These are phyloP conservation scores for Austroboletus niveus DNA, from an alignment of 1,284 basidiomycete genomes.

Conservation along the genomic window DNA sequence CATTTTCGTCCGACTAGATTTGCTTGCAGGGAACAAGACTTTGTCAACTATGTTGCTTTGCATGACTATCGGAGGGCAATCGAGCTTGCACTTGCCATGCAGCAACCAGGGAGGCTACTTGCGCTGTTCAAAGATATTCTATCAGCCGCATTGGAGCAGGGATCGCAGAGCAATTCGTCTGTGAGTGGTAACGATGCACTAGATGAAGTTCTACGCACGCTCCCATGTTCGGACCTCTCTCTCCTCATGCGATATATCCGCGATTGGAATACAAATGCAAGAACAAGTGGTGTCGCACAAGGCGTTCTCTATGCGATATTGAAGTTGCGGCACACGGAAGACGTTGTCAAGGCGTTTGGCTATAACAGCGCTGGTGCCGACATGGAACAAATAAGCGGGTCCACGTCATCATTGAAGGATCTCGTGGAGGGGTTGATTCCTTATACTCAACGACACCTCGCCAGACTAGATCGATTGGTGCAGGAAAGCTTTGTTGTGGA, in stretches of 20 bases:
- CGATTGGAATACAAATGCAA: conserved; percentile 92
- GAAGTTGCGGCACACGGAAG: conserved; percentile 69
- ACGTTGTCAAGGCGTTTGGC: conserved; percentile 72
- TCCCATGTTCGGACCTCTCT: conserved; percentile 73
- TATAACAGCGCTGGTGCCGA: conserved; percentile 25
- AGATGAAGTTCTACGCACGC: conserved; percentile 78
- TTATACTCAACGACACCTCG: conserved; percentile 91
- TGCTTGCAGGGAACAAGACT: conserved; percentile 84
- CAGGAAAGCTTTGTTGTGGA: conserved; percentile 95
- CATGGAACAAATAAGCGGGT: conserved; percentile 19
- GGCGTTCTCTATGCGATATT: conserved; percentile 81
- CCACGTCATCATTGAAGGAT: conserved; percentile 59
- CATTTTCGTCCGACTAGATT: conserved; percentile 7
- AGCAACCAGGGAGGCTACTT: conserved; percentile 88
- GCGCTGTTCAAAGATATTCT: conserved; percentile 75
- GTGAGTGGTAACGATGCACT: conserved; percentile 70
- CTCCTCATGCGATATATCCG: conserved; percentile 82
- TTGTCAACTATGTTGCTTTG: conserved; percentile 84
- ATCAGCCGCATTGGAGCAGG: conserved; percentile 28
- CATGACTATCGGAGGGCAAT: conserved; percentile 93
- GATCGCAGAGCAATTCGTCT: conserved; percentile 23
- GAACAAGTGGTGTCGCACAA: conserved; percentile 87
- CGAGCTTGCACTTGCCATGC: conserved; percentile 86
- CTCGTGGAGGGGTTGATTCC: conserved; percentile 85
- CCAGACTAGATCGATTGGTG: conserved; percentile 81